Evolutionary conservation across 345 rosid species (phyloP), one percentile per base, ranked within the genome.

Genomic region (Hibiscus mutabilis): DNA sequence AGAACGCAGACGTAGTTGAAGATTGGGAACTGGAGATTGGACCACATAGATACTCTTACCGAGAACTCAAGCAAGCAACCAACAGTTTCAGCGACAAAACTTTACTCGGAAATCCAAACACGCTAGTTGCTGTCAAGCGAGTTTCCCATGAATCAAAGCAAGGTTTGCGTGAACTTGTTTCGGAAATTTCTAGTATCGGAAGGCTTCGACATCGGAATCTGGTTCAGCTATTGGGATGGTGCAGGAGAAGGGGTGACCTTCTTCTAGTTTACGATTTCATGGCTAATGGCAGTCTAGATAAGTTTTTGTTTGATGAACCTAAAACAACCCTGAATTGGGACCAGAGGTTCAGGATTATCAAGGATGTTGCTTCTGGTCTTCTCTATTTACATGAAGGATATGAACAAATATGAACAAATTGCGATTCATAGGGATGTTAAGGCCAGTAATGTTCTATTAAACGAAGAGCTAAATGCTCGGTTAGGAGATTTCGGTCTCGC

Each of bases 341-440:
- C 13, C 86, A 95, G 72, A 86, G 99, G 74, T 88, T 86, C 70
- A 84, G 81, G 76, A 85, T 95, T 15, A 82, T 89, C 18, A 89
- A 86, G 84, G 97, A 85, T 13, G 93, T 92, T 27, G 96, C 97
- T 67, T 95, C 89, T 0, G 93, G 89, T 3, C 91, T 95, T 78
- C 68, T 89, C 35, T 92, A 95, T 80, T 72, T 92, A 66, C 96
- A 92, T 15, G 97, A 90, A 81, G 99, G 79, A 71, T 92, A 93
- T 93, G 99, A 95, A 61, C 91, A 95, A 60, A 71, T 92, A 93
- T 93, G 99, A 95, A 61, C 91, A 95, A 60, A 74, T 84, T 3
- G 97, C 92, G 64, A 89, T 95, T 74, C 99, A 95, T 72, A 87
- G 99, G 35, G 99, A 95, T 68, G 79, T 90, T 19, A 92, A 95